phyloP scores from a whole-genome alignment of 2,329 filamentous ascomycete genomes.

The Claviceps humidiphila region DNA sequence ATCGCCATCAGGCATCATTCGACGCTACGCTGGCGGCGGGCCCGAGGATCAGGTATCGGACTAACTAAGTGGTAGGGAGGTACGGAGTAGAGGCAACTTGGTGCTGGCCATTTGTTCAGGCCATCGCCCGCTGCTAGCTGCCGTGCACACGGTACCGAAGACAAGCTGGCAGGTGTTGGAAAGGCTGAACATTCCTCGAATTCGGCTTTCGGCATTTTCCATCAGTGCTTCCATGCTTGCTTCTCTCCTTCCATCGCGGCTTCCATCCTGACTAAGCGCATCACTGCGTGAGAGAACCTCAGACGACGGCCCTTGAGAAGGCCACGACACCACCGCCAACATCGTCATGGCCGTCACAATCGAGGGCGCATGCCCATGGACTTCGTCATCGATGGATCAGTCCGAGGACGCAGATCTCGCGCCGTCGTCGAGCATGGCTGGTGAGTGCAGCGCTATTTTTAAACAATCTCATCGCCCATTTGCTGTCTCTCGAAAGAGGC shows the following conservation, averaged over 20 bases:
- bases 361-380: conserved; percentile 2
- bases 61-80: background rate
- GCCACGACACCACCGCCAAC: background rate
- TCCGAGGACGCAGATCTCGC: background rate
- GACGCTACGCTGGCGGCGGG: background rate
- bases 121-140: background rate
- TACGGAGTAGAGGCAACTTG: background rate
- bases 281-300: background rate
- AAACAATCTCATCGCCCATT: background rate
- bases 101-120: background rate
- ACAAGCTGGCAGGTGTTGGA: background rate
- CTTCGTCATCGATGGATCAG: background rate
- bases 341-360: conserved; percentile 5
- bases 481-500: background rate
- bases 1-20: background rate
- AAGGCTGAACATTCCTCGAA: background rate
- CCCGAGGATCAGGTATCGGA: background rate
- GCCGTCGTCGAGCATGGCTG: background rate
- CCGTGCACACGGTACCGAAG: background rate
- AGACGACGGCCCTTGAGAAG: background rate
- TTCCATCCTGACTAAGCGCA: conserved; percentile 4
- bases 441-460: background rate
- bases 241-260: conserved; percentile 2
- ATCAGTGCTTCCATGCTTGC: background rate
- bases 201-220: background rate